Evolutionary conservation across 2,329 filamentous ascomycete genomes (phyloP), one percentile per base, ranked within the genome.

Genomic region (Aspergillus sp.): DNA sequence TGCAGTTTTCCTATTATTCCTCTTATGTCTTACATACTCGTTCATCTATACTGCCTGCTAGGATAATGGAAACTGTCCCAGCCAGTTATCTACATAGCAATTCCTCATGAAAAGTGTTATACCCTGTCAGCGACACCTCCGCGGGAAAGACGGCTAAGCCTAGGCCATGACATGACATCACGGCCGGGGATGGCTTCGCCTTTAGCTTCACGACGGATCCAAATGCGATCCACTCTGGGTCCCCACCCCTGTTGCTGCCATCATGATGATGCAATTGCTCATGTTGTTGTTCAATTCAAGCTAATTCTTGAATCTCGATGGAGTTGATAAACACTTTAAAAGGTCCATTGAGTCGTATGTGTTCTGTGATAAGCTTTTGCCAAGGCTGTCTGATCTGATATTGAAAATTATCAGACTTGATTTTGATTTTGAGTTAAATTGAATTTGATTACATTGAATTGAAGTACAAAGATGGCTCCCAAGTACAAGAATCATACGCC

Each of bases 211-310:
- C 47, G 15, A 30, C 15, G 28, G 47, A 25, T 28, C 47, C 30
- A 50, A 50, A 15, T n/a, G n/a, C 15, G 47, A 32, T 50, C 47
- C 47, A 50, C 47, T 50, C 5, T n/a, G 23, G 47, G 8, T 50
- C 47, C 47, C 32, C 47, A 10, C 17, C 47, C n/a, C 25, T 50
- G 47, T 50, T 28, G 9, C 25, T 17, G 15, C 25, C 47, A 50
- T 50, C 47, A 50, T 50, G 15, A 50, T 50, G 47, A 50, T 50
- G 47, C 47, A 50, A 50, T 28, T 28, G 25, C 23, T 50, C n/a
- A 19, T 25, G 9, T 15, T 36, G 12, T 36, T 36, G 32, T 36
- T 36, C 9, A 4, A 50, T n/a, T 25, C 8, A 17, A 19, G n/a
- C 4, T 17, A 4, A n/a, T 2, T 5, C 10, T 15, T 15, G 32